Conservation (phyloP, 108 stramenopile species). For the Nitzschia sp. region DNA sequence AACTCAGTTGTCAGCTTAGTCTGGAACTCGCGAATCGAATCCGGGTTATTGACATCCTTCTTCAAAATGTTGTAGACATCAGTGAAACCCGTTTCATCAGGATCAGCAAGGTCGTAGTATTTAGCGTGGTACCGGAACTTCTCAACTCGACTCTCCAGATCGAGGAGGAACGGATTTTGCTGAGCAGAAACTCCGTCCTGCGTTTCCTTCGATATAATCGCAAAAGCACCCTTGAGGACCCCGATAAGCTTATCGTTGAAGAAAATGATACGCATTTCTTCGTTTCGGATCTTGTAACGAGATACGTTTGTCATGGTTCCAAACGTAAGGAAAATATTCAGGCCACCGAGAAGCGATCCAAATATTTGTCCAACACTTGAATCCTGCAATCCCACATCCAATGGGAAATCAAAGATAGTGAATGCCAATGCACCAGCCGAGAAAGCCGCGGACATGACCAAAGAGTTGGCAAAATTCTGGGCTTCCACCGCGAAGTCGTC, state of each 20-base stretch:
- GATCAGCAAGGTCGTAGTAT: constrained; percentile 32
- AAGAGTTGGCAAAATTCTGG: constrained; percentile 30
- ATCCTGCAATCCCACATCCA: not conserved
- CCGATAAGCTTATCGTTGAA: constrained; percentile 1
- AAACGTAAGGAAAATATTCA: constrained; percentile 29
- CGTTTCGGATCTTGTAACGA: constrained; percentile 38
- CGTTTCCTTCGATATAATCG: not conserved
- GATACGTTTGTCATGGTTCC: constrained; percentile 29
- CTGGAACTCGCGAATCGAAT: constrained; percentile 25
- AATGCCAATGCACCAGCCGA: constrained; percentile 30
- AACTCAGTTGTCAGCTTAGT: constrained; percentile 13
- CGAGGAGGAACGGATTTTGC: constrained; percentile 26
- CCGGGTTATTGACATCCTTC: constrained; percentile 22
- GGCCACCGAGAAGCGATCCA: constrained; percentile 9
- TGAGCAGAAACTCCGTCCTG: not conserved
- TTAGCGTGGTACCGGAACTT: constrained; percentile 20
- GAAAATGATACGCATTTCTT: constrained; percentile 24
- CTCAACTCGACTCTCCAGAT: constrained; percentile 17
- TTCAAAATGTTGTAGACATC: constrained; percentile 19
- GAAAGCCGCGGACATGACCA: constrained; percentile 22
- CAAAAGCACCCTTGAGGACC: constrained; percentile 26
- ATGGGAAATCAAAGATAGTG: not conserved
- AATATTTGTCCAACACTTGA: not conserved
- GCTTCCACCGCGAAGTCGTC: constrained; percentile 42
- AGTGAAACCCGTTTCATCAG: constrained; percentile 21